Percentiles rank a stretch among this genome's conserved stretches.
These are phyloP conservation scores for Isabelozyma heimii DNA, from an alignment of 805 yeast genomes.

Conservation along the genomic window DNA sequence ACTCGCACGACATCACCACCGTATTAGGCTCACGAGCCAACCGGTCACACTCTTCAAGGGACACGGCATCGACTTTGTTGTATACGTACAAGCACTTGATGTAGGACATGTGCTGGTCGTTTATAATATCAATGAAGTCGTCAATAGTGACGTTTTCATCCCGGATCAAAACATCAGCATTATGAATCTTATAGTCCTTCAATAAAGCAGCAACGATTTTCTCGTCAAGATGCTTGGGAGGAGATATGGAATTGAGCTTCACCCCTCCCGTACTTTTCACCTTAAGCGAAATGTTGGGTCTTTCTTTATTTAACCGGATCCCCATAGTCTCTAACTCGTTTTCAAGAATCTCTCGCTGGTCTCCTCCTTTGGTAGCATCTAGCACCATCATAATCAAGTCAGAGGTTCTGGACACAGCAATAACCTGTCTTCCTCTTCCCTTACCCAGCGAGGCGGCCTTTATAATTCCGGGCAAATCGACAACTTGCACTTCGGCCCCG, in stretches of 20 bases:
- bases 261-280: slow-evolving; percentile 89
- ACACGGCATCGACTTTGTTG: slow-evolving; percentile 93
- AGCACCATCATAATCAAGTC: slow-evolving; percentile 89
- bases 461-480: slow-evolving; percentile 97
- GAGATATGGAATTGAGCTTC: slow-evolving; percentile 74
- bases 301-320: slow-evolving; percentile 76
- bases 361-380: slow-evolving; percentile 92
- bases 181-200: slow-evolving; percentile 85
- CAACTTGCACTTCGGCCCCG: slow-evolving; percentile 95
- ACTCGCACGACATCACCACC: slow-evolving; percentile 88
- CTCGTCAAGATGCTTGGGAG: slow-evolving; percentile 80
- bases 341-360: slow-evolving; percentile 84
- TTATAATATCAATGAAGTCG: slow-evolving; percentile 86
- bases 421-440: slow-evolving; percentile 96
- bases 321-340: slow-evolving; percentile 92
- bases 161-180: slow-evolving; percentile 87
- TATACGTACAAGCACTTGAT: slow-evolving; percentile 90
- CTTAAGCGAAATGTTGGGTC: slow-evolving; percentile 77
- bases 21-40: slow-evolving; percentile 92
- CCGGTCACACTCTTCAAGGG: slow-evolving; percentile 89
- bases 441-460: slow-evolving; percentile 96
- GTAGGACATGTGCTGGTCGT: slow-evolving; percentile 83
- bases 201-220: slow-evolving; percentile 72
- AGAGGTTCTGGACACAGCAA: slow-evolving; percentile 93
- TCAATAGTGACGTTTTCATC: slow-evolving; percentile 90